Evolutionary conservation across 345 rosid genomes (phyloP).

Genomic region (Nasturtium officinale): DNA sequence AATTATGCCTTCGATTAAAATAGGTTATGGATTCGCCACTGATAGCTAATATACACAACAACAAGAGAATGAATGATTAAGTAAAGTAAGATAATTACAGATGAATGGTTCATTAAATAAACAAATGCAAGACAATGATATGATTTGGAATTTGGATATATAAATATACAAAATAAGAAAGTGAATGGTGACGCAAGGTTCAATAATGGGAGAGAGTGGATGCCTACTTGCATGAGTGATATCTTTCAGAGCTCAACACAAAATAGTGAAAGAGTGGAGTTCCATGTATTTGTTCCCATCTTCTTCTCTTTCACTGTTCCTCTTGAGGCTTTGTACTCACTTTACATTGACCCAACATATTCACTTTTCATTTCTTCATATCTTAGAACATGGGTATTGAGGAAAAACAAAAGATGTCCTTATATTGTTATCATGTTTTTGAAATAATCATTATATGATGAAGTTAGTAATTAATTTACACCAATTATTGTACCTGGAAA

Average conservation of each 20-base stretch:
- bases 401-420: neutral
- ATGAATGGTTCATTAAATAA: neutral
- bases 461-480: neutral
- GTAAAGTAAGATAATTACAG: conserved; percentile 17
- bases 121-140: conserved; percentile 22
- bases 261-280: conserved; percentile 32
- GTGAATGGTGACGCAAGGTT: conserved; percentile 38
- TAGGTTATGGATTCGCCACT: neutral
- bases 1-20: neutral
- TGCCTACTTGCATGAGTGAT: conserved; percentile 33
- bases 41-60: neutral
- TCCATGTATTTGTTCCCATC: conserved; percentile 34
- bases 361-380: neutral
- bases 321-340: conserved; percentile 16
- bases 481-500: neutral
- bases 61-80: neutral
- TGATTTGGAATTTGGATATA: conserved; percentile 37
- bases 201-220: conserved; percentile 35
- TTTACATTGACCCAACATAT: conserved; percentile 4
- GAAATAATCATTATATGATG: neutral
- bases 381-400: neutral
- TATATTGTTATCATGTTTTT: neutral
- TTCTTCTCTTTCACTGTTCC: conserved; percentile 18
- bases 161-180: conserved; percentile 25
- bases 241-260: conserved; percentile 26